A percentile compares a stretch with the other conserved stretches of the same genome.
Evolutionary conservation across 768 basidiomycete genomes (phyloP).

Genomic region (Boletus speciosus): DNA sequence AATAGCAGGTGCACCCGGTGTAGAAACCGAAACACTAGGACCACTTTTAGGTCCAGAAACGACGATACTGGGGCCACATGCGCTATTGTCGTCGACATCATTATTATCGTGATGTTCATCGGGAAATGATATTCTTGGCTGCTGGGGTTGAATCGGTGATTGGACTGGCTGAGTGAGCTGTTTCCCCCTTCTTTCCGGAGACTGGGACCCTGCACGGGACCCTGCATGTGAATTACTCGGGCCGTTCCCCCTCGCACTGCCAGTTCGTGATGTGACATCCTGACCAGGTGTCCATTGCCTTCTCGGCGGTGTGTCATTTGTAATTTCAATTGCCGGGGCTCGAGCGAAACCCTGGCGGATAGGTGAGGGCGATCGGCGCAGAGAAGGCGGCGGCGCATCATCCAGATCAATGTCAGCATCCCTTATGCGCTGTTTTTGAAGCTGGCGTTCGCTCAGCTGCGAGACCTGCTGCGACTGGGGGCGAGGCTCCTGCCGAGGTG

Average conservation of each 20-base stretch:
- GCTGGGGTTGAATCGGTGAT: conserved; percentile 3
- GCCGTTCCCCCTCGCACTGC: conserved; percentile 8
- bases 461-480: conserved; percentile 11
- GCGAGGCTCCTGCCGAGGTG: conserved; percentile 10
- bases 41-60: conserved; percentile 21
- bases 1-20: conserved; percentile 13
- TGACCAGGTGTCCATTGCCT: conserved; percentile 28
- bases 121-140: conserved; percentile 40
- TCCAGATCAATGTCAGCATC: conserved; percentile 35
- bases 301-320: conserved; percentile 22
- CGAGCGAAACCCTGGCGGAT: conserved; percentile 13
- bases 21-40: conserved; percentile 31
- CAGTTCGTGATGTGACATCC: conserved; percentile 14
- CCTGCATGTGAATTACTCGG: conserved; percentile 1
- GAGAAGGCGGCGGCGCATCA: conserved; percentile 42
- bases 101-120: conserved; percentile 4
- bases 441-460: conserved; percentile 25
- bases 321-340: conserved; percentile 31
- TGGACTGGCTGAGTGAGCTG: not conserved
- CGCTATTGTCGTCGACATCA: not conserved
- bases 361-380: conserved; percentile 36
- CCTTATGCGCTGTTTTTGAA: conserved; percentile 22
- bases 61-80: conserved; percentile 27
- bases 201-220: conserved; percentile 10
- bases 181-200: conserved; percentile 16